A percentile compares a stretch with the other conserved stretches of the same genome.
Evolutionary conservation across 768 basidiomycete genomes (phyloP).

Genomic region (Cystobasidium onofrii): DNA sequence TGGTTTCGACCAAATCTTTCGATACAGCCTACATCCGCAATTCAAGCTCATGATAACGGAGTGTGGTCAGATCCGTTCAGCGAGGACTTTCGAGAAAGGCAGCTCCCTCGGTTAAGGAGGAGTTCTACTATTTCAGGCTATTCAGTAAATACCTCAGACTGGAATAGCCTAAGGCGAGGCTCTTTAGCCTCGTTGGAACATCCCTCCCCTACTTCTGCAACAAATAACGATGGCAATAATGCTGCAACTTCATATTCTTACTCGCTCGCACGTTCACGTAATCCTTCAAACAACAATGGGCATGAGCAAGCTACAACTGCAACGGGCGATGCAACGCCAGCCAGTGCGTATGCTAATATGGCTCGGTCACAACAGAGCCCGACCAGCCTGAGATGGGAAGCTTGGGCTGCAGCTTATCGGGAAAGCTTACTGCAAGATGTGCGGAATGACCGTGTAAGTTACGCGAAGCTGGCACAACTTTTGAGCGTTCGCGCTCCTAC

Average conservation of each 20-base stretch:
- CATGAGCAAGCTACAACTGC: too few relatives aligned
- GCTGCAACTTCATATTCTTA: too few relatives aligned
- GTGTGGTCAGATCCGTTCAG: slow-evolving; percentile 14
- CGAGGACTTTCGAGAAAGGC: background rate
- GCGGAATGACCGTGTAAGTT: background rate
- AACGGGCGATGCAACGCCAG: background rate
- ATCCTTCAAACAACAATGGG: background rate
- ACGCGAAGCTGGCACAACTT: background rate
- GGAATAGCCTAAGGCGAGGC: slow-evolving; percentile 11
- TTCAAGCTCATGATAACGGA: background rate
- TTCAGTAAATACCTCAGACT: slow-evolving; percentile 14
- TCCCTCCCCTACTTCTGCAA: background rate
- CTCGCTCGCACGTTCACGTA: background rate
- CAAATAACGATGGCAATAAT: background rate
- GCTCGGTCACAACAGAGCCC: background rate
- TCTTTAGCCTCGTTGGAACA: slow-evolving; percentile 13
- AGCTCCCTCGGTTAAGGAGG: background rate
- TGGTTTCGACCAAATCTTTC: background rate
- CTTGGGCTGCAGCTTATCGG: slow-evolving; percentile 19
- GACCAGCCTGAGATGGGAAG: slow-evolving; percentile 23
- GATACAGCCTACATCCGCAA: too few relatives aligned
- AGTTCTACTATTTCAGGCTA: slow-evolving; percentile 29
- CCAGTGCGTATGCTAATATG: background rate
- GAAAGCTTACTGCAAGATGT: background rate
- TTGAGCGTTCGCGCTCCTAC: background rate